Evolutionary conservation across 345 rosid genomes (phyloP), one percentile per base, ranked within the genome.

Genomic region (Camelina sativa): DNA sequence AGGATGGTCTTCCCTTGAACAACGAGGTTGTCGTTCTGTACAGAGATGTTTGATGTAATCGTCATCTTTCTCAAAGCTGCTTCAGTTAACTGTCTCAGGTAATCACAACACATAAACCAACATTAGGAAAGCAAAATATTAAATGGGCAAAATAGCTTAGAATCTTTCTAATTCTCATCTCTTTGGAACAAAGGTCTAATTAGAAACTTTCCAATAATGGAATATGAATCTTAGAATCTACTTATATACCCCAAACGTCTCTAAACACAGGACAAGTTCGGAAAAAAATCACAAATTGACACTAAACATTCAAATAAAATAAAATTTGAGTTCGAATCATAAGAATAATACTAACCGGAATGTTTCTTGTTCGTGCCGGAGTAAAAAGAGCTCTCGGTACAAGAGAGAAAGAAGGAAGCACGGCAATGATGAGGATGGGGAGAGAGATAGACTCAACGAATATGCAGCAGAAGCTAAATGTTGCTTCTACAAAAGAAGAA

Each of bases 1-100:
- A 95, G 75, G 7, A 95, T 83, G 59, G 96, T 90, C 86, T 92
- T 95, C 51, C 99, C 98, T 57, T 90, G 96, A 76, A 89, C 98
- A 82, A 95, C 87, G 40, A 95, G 90, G 83, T 84, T 84, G 62
- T 97, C 90, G 40, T 89, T 90, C 43, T 78, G 88, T 81, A 95
- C 83, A 16, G 89, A 87, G 79, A 92, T 92, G 32, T 61, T 79
- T 12, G 96, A 86, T 9, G 92, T 88, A 54, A 95, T 85, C 77
- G 99, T 90, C 99, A 95, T 95, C 76, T 74, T 28, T 82, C 51
- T 66, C 44, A 48, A 32, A 2, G 0, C 54, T 4, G 6, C 61
- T 59, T 19, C 37, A 17, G 19, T 44, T 53, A 55, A 15, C 81
- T 72, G 65, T 44, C 10, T 66, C 52, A 64, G 43, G 70, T 25